Percentiles rank a stretch among this genome's conserved stretches.
Conservation (phyloP, 257 asterid species). For the Thymus mandschuricus region DNA sequence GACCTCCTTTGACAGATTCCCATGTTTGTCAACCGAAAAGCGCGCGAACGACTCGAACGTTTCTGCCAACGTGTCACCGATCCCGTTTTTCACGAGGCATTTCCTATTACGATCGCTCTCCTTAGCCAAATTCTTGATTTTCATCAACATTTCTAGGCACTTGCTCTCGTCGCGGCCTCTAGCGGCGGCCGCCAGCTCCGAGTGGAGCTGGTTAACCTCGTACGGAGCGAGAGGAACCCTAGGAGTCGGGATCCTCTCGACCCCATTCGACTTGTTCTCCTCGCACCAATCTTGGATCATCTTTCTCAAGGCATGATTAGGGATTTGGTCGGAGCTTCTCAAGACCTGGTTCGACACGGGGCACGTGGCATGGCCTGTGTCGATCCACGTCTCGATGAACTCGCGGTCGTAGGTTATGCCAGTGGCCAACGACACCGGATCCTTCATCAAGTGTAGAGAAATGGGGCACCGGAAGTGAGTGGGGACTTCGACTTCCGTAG, state of each 20-base stretch:
- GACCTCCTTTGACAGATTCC: conserved; percentile 41
- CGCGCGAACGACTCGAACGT: conserved; percentile 51
- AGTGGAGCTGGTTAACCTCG: conserved; percentile 47
- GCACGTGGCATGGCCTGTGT: conserved; percentile 41
- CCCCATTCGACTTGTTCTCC: conserved; percentile 59
- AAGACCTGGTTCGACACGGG: conserved; percentile 63
- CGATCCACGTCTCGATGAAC: conserved; percentile 62
- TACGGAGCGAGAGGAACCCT: conserved; percentile 49
- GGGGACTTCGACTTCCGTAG: conserved; percentile 41
- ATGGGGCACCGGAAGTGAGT: conserved; percentile 57
- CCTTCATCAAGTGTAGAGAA: conserved; percentile 62
- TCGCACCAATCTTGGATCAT: conserved; percentile 94
- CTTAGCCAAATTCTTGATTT: conserved; percentile 47
- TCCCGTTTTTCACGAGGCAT: conserved; percentile 55
- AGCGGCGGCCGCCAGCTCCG: conserved; percentile 39
- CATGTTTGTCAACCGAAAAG: conserved; percentile 27
- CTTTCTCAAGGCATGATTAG: conserved; percentile 66
- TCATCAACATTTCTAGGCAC: conserved; percentile 46
- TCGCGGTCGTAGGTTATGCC: conserved; percentile 69
- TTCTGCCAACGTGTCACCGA: conserved; percentile 42
- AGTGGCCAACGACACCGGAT: conserved; percentile 60
- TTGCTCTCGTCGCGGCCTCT: conserved; percentile 27
- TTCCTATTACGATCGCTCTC: conserved; percentile 71
- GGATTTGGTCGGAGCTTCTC: conserved; percentile 49
- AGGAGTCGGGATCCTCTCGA: conserved; percentile 85